Conservation (phyloP, 2,329 filamentous ascomycete genomes). For the Phoma herbarum region DNA sequence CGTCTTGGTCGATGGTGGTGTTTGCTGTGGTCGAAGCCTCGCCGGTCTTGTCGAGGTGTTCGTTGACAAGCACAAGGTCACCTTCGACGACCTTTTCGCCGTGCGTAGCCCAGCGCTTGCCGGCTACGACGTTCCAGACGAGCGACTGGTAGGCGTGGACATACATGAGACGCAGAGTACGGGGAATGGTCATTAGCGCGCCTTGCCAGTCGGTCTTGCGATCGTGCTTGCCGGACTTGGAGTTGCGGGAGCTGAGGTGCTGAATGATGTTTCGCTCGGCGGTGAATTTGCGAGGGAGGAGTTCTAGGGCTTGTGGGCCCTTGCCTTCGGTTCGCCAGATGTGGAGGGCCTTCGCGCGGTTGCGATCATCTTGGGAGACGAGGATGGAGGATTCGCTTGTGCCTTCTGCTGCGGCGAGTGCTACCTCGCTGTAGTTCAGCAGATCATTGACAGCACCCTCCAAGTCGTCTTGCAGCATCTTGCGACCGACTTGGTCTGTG, state of each 20-base stretch:
- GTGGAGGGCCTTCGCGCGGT: constrained; percentile 80
- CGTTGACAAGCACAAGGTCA: constrained; percentile 77
- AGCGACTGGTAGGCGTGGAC: constrained; percentile 95
- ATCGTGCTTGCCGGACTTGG: constrained; percentile 55
- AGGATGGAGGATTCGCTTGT: constrained; percentile 52
- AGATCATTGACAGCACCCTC: constrained; percentile 81
- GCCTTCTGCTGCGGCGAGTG: constrained; percentile 64
- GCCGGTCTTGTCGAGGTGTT: constrained; percentile 61
- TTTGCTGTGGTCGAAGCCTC: constrained; percentile 40
- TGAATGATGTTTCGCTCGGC: constrained; percentile 82
- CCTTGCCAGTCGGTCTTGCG: constrained; percentile 77
- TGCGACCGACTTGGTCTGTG: constrained; percentile 84
- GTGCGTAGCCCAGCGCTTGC: constrained; percentile 79
- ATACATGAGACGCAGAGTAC: constrained; percentile 90
- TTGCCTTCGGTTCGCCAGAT: constrained; percentile 72
- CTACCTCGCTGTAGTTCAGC: constrained; percentile 73
- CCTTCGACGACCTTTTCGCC: constrained; percentile 80
- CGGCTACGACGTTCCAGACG: constrained; percentile 89
- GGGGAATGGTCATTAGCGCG: constrained; percentile 79
- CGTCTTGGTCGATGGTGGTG: constrained; percentile 63
- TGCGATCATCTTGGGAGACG: constrained; percentile 77
- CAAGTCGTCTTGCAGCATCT: constrained; percentile 83
- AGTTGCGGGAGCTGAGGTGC: constrained; percentile 67
- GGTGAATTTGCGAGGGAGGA: constrained; percentile 80
- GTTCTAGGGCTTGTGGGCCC: constrained; percentile 67